These are phyloP conservation scores for Scleroderma citrinum DNA, from an alignment of 768 basidiomycete species.

Conservation along the genomic window DNA sequence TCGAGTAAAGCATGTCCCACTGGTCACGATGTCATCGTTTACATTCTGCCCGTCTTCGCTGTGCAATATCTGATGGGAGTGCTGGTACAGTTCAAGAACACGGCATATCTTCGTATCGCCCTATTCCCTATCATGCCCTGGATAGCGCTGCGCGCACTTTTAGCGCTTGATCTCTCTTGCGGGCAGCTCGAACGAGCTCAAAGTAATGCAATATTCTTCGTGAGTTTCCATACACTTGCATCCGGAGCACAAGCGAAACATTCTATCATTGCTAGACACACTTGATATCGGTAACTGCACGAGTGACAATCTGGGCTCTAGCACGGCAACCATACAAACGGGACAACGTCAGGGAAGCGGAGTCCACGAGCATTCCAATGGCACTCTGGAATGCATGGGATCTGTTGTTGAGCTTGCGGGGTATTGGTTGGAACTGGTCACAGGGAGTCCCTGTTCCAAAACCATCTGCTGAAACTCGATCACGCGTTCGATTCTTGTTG, in stretches of 20 bases:
- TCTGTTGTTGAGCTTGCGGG: slow-evolving; percentile 12
- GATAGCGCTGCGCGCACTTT: slow-evolving; percentile 37
- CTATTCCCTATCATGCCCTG: slow-evolving; percentile 43
- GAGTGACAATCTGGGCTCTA: slow-evolving; percentile 17
- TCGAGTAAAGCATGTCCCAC: slow-evolving; percentile 7
- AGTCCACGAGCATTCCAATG: slow-evolving; percentile 2
- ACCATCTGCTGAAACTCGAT: slow-evolving; percentile 9
- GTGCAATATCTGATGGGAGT: slow-evolving; percentile 48
- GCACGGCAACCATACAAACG: slow-evolving; percentile 12
- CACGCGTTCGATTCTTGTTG: slow-evolving; percentile 10
- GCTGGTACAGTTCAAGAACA: slow-evolving; percentile 46
- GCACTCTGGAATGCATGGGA: slow-evolving; percentile 23
- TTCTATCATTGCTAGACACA: slow-evolving; percentile 5
- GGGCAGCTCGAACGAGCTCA: slow-evolving; percentile 10
- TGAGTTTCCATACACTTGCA: slow-evolving; percentile 9
- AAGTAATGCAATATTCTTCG: slow-evolving; percentile 13
- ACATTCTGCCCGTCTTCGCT: slow-evolving; percentile 38
- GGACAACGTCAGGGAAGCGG: background rate
- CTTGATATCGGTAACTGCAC: slow-evolving; percentile 13
- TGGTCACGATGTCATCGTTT: slow-evolving; percentile 21
- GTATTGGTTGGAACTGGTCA: slow-evolving; percentile 25
- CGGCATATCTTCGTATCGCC: slow-evolving; percentile 37
- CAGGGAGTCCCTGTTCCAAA: slow-evolving; percentile 10
- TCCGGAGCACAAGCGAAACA: too few species aligned
- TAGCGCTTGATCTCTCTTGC: slow-evolving; percentile 18